Evolutionary conservation across 2,329 filamentous ascomycete species (phyloP), one percentile per base, ranked within the genome.

Genomic region (Alternaria angustiovoidea): DNA sequence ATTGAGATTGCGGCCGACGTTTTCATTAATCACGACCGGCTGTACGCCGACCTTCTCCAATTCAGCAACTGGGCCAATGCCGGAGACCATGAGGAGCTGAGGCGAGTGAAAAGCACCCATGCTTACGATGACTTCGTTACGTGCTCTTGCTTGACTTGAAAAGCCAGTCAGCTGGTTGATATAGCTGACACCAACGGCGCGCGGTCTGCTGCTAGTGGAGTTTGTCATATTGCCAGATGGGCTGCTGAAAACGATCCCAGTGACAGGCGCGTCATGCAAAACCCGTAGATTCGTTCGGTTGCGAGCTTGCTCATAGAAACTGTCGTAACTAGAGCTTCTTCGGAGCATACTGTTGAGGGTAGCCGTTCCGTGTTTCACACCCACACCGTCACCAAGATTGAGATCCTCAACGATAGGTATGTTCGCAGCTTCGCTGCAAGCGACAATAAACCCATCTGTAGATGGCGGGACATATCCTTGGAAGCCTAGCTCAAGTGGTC

Each of bases 31-130:
- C 8, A 74, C 51, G 1, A 65, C 53, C 0, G 64, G 64, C 47
- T 64, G 43, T 20, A 78, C 73, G 4, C 63, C 64, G 16, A 63
- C 62, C 26, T 66, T 64, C 14, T 71, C 38, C 4, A 78, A 61
- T 7, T 65, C 67, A 1, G 55, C 62, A 8, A 46, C 59, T 0
- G 71, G 73, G 0, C 80, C 80, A 34, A 81, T 74, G 5, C 79
- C 80, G 30, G 28, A 78, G 67, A 80, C 62, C 72, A 79, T 76
- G 12, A 81, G 67, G 0, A 81, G 67, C 44, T 81, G 78, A n/a
- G 79, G 79, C 3, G 66, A 71, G 60, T 71, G 64, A 39, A 79
- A 71, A 3, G 72, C 74, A 8, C 79, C 78, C 26, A 75, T 76
- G 38, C 69, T 70, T 2, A 75, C 44, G 16, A 75, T 72, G 43